Base-by-base conservation (phyloP, 2,329 filamentous ascomycete species). In the Claviceps purpurea region DNA sequence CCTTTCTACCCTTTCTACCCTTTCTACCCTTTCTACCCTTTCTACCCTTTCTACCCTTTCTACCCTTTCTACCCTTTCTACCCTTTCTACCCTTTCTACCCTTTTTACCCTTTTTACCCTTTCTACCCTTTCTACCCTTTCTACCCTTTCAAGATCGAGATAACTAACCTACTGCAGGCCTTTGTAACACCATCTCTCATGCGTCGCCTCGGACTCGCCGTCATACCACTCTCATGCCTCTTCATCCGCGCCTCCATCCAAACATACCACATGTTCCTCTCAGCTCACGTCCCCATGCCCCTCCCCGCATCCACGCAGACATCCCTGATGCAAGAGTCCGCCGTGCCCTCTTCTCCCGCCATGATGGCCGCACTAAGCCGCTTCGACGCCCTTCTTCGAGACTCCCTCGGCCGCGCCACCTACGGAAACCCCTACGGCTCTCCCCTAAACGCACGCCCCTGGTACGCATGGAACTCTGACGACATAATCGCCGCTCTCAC, bases 211-310 rank as follows among this genome's bases (percentile, higher is more conserved):
- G 93, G 93, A 1, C 74, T 98, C 1, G 93, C 93, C 0, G 84
- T 97, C 34, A 86, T 98, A 47, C 93, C 93, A 0, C 75, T 98
- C 0, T 91, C 90, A 1, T 97, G 90, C 60, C 81, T 98, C 47
- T 96, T 98, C 68, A 93, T 98, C 65, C 83, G 94, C 44, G 89
- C 94, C 47, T 90, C 88, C 1, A 78, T 97, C 44, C 93, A 98
- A 65, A 96, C 91, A 6, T 98, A 97, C 68, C 87, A 96, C 69
- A 97, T 97, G 91, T 95, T 97, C 63, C 78, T 97, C 14, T 87
- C 90, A 3, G 90, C 88, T 0, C 84, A 95, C 61, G 76, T 96
- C 38, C 85, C 89, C 0, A 78, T 85, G 8, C 87, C 88, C 0
- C 74, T 88, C 0, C 73, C 79, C 26, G 73, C 82, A 26, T 81